phyloP scores from a whole-genome alignment of 2,329 filamentous ascomycete species.

The Talaromyces sp. region DNA sequence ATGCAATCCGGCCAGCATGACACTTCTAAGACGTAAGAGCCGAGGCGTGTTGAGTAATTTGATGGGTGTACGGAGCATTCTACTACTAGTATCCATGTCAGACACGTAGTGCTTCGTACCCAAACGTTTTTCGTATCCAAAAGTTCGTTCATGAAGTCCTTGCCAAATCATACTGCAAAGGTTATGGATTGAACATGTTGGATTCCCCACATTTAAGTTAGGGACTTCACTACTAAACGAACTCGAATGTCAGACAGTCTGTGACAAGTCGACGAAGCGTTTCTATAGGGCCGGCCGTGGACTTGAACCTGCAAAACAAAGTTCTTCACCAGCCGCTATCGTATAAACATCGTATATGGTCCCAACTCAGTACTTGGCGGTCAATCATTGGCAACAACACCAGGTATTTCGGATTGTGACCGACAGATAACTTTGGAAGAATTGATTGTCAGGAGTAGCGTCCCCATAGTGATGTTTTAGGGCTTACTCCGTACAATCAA shows the following conservation, averaged over 20 bases:
- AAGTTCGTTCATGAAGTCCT: not conserved
- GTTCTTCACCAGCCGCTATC: not conserved
- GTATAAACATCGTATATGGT: not conserved
- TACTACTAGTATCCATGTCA: not conserved
- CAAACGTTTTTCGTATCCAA: not conserved
- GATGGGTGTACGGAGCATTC: not conserved
- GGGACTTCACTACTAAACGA: not conserved
- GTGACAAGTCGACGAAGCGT: not conserved
- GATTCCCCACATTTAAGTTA: not conserved
- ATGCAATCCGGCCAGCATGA: not conserved
- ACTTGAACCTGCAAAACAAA: not conserved
- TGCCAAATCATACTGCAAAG: not conserved
- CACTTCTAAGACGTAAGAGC: not conserved
- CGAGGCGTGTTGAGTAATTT: not conserved
- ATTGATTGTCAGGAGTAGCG: not conserved
- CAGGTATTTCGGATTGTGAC: not conserved
- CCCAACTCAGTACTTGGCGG: not conserved
- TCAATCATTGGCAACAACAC: not conserved
- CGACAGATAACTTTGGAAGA: not conserved
- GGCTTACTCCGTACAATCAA: not conserved
- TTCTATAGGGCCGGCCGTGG: not conserved
- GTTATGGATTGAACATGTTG: not conserved
- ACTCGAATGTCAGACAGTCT: not conserved
- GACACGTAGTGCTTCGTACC: not conserved
- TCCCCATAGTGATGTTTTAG: not conserved